phyloP scores from a whole-genome alignment of 495 filamentous ascomycete genomes.

The Pseudomonodictys pantanalensis region DNA sequence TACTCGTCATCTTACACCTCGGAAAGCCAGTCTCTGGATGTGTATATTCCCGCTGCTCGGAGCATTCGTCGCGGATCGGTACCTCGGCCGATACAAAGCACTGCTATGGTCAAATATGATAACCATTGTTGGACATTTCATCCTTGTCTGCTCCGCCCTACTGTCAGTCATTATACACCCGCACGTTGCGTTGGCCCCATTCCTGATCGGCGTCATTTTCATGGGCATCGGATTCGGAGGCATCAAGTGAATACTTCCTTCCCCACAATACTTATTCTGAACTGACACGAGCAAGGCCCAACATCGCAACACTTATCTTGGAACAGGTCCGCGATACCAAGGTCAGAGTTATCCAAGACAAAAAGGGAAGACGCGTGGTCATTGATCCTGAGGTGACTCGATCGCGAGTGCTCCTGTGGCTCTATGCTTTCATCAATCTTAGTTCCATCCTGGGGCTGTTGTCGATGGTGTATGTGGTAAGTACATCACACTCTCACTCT shows the following conservation, averaged over 20 bases:
- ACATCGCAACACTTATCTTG: conserved; percentile 57
- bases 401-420: conserved; percentile 56
- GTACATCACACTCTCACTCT: not conserved
- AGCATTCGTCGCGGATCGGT: conserved; percentile 68
- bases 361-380: conserved; percentile 51
- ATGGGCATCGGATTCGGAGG: conserved; percentile 63
- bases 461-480: conserved; percentile 55
- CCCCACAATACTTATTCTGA: not conserved
- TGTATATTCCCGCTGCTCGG: conserved; percentile 66
- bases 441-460: conserved; percentile 55
- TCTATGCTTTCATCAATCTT: conserved; percentile 67
- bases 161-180: conserved; percentile 56
- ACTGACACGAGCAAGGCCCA: conserved; percentile 71
- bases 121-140: conserved; percentile 61
- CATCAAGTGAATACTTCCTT: conserved; percentile 48
- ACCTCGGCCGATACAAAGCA: conserved; percentile 68
- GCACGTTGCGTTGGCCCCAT: conserved; percentile 53
- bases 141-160: conserved; percentile 59
- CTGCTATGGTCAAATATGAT: conserved; percentile 56
- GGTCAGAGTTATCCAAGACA: conserved; percentile 19
- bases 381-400: conserved; percentile 63
- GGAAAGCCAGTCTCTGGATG: conserved; percentile 70
- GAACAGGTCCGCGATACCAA: conserved; percentile 51
- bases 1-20: conserved; percentile 38
- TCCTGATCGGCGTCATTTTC: conserved; percentile 58